phyloP scores from a whole-genome alignment of 2,329 filamentous ascomycete species.

The Calonectria pteridis region DNA sequence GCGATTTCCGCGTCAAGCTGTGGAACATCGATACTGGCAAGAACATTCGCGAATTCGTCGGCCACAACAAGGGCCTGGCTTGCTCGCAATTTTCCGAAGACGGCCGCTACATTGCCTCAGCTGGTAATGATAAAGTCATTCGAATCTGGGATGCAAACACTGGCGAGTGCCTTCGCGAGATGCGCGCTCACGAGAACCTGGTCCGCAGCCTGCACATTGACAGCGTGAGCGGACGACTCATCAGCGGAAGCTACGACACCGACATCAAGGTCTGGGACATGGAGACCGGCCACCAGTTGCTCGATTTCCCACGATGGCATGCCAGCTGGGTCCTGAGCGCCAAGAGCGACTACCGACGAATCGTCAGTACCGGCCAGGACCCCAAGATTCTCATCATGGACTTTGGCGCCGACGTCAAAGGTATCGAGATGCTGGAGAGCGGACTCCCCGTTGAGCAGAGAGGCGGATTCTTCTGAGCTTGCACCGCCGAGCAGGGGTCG shows the following conservation, averaged over 20 bases:
- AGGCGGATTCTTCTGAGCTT: slow-evolving; percentile 44
- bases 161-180: slow-evolving; percentile 83
- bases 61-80: slow-evolving; percentile 92
- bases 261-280: slow-evolving; percentile 96
- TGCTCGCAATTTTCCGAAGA: slow-evolving; percentile 98
- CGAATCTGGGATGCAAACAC: slow-evolving; percentile 97
- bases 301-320: slow-evolving; percentile 95
- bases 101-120: slow-evolving; percentile 91
- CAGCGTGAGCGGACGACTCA: slow-evolving; percentile 83
- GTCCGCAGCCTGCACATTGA: slow-evolving; percentile 94
- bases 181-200: slow-evolving; percentile 85
- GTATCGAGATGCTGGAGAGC: slow-evolving; percentile 71
- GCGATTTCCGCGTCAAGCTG: slow-evolving; percentile 92
- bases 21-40: slow-evolving; percentile 94
- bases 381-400: slow-evolving; percentile 94
- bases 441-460: slow-evolving; percentile 28
- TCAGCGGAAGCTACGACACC: slow-evolving; percentile 94
- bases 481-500: neutral
- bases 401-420: slow-evolving; percentile 76
- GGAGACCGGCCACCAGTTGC: slow-evolving; percentile 79
- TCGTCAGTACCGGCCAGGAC: slow-evolving; percentile 95
- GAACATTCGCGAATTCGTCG: slow-evolving; percentile 89
- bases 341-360: slow-evolving; percentile 94
- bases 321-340: slow-evolving; percentile 96
- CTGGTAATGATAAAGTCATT: slow-evolving; percentile 95